phyloP scores from a whole-genome alignment of 1,139 yeast species.

The Nakaseomyces nivariensis region DNA sequence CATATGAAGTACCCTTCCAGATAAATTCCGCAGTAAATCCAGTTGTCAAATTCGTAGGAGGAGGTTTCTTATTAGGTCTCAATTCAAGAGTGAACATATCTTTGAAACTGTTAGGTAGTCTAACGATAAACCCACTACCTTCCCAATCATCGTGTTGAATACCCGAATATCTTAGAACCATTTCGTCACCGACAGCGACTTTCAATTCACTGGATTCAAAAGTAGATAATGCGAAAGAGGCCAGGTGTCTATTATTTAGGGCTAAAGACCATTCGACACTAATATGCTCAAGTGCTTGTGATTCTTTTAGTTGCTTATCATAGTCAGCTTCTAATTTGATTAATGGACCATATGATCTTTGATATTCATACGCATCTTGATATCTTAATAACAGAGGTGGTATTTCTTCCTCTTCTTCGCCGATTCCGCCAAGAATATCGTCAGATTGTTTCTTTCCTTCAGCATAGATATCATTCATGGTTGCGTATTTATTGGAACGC shows the following conservation, averaged over 20 bases:
- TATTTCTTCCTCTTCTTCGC: constrained; percentile 43
- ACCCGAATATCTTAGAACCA: constrained; percentile 53
- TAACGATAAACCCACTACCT: constrained; percentile 60
- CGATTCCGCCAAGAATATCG: constrained; percentile 38
- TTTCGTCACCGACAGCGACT: constrained; percentile 82
- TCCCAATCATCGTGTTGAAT: constrained; percentile 51
- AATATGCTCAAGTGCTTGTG: constrained; percentile 68
- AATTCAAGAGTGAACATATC: constrained; percentile 73
- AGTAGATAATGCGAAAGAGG: constrained; percentile 58
- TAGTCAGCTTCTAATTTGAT: constrained; percentile 74
- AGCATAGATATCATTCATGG: constrained; percentile 21
- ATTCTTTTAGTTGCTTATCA: constrained; percentile 65
- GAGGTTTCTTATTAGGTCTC: constrained; percentile 30
- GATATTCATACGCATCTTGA: constrained; percentile 78
- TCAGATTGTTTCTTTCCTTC: constrained; percentile 1
- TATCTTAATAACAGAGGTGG: constrained; percentile 69
- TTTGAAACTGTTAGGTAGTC: constrained; percentile 57
- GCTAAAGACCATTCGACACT: constrained; percentile 69
- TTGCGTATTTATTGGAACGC: constrained; percentile 63
- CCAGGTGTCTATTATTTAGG: constrained; percentile 54
- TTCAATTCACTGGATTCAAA: constrained; percentile 57
- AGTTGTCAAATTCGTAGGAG: constrained; percentile 45
- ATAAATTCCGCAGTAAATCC: constrained; percentile 81
- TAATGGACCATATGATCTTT: constrained; percentile 75
- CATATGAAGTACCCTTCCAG: constrained; percentile 81